Evolutionary conservation across 169 alveolate genomes (phyloP).

Genomic region (Eimeria maxima): DNA sequence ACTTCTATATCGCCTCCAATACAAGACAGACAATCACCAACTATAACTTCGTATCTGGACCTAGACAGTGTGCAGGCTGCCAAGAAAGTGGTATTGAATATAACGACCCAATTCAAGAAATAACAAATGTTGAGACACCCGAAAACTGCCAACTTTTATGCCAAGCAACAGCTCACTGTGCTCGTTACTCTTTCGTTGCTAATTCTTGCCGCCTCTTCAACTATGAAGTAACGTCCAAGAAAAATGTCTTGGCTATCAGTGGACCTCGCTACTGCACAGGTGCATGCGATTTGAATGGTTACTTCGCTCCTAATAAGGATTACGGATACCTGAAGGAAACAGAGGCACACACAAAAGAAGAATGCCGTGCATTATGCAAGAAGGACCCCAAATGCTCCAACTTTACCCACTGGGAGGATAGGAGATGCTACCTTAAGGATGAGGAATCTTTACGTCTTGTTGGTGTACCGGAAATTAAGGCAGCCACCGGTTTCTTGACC

Average conservation of each 20-base stretch:
- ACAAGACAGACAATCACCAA: neutral
- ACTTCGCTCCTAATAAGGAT: neutral
- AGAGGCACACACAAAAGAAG: neutral
- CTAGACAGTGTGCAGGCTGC: neutral
- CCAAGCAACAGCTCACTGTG: constrained; percentile 5
- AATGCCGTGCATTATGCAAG: neutral
- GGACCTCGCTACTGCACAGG: neutral
- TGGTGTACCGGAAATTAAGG: neutral
- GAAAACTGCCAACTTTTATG: constrained; percentile 40
- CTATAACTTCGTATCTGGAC: constrained; percentile 27
- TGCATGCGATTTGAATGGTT: neutral
- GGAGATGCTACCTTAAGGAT: neutral
- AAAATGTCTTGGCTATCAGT: neutral
- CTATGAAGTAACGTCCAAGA: neutral
- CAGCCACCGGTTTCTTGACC: neutral
- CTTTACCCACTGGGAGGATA: neutral
- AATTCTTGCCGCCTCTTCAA: neutral
- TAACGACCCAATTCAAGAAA: neutral
- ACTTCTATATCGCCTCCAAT: neutral
- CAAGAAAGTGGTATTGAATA: neutral
- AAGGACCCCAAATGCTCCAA: neutral
- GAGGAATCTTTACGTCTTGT: neutral
- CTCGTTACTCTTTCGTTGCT: neutral
- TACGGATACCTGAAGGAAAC: neutral
- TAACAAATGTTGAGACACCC: neutral